A percentile compares a stretch with the other conserved stretches of the same genome.
Conservation (phyloP, 805 yeast species). For the Starmerella bombicola region DNA sequence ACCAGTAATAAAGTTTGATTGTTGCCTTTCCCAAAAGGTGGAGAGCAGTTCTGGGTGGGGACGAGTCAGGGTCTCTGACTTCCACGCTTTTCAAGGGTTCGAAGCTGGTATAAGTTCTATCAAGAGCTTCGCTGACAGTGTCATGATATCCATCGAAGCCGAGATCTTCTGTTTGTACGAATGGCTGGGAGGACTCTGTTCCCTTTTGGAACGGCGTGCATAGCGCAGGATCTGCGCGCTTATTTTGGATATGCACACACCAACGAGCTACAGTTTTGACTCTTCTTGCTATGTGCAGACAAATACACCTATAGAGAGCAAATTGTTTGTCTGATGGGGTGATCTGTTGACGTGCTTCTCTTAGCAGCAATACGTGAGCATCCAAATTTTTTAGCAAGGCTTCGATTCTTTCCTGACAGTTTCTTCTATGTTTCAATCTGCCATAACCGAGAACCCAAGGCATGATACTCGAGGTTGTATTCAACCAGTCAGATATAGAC, state of each 20-base stretch:
- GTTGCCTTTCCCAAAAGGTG: conserved; percentile 22
- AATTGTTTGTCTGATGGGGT: conserved; percentile 6
- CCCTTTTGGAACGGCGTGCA: conserved; percentile 9
- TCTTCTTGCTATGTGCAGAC: conserved; percentile 13
- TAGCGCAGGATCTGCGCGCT: conserved; percentile 16
- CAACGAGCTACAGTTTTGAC: conserved; percentile 15
- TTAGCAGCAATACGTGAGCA: background rate
- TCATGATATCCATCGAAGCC: conserved; percentile 12
- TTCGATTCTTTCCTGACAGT: background rate
- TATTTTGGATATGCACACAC: conserved; percentile 15
- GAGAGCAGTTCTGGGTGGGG: conserved; percentile 24
- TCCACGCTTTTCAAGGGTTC: conserved; percentile 16
- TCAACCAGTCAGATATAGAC: conserved; percentile 18
- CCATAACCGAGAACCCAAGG: background rate
- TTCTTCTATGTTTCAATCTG: background rate
- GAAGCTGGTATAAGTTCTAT: conserved; percentile 12
- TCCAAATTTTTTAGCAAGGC: background rate
- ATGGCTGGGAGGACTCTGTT: background rate
- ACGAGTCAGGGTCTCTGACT: conserved; percentile 26
- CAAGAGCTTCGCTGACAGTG: conserved; percentile 5
- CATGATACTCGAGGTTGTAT: conserved; percentile 2
- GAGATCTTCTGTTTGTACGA: conserved; percentile 6
- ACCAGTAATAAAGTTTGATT: background rate
- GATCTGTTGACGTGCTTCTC: background rate
- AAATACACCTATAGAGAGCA: conserved; percentile 17